phyloP scores from a whole-genome alignment of 2,329 filamentous ascomycete genomes.

The Septoria petroselini region DNA sequence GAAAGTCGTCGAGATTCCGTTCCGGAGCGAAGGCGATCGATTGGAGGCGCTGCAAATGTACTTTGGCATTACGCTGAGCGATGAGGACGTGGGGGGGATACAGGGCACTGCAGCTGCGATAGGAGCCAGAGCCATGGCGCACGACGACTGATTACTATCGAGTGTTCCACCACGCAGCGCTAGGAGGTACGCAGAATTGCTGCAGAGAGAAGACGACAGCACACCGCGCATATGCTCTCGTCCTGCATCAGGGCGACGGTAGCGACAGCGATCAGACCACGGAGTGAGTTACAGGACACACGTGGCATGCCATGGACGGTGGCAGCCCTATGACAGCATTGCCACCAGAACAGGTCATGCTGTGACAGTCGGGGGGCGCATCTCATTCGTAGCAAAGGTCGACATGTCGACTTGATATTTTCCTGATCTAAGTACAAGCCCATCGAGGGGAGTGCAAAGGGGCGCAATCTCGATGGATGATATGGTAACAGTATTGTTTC shows the following conservation, averaged over 20 bases:
- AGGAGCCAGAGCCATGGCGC: slow-evolving; percentile 9
- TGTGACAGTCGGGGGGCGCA: too few relatives aligned
- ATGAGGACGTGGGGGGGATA: slow-evolving; percentile 43
- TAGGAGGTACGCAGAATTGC: slow-evolving; percentile 2
- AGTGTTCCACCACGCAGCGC: neutral
- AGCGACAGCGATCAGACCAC: neutral
- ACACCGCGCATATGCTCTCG: neutral
- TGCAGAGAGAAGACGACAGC: neutral
- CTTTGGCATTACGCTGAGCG: slow-evolving; percentile 45
- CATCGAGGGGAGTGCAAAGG: too few relatives aligned
- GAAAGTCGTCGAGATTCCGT: slow-evolving; percentile 40
- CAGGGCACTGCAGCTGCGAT: slow-evolving; percentile 25
- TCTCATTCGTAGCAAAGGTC: too few relatives aligned
- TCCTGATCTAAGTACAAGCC: too few relatives aligned
- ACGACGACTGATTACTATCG: neutral
- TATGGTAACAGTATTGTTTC: neutral
- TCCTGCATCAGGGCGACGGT: neutral
- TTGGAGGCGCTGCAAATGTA: slow-evolving; percentile 45
- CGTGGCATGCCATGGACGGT: neutral
- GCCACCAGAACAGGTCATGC: too few relatives aligned
- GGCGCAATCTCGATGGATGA: too few relatives aligned
- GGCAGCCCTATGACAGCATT: too few relatives aligned
- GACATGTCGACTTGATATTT: too few relatives aligned
- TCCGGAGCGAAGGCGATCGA: slow-evolving; percentile 44
- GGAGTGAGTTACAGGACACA: neutral